Evolutionary conservation across 2,329 filamentous ascomycete species (phyloP).

Genomic region (Sporothrix humicola): DNA sequence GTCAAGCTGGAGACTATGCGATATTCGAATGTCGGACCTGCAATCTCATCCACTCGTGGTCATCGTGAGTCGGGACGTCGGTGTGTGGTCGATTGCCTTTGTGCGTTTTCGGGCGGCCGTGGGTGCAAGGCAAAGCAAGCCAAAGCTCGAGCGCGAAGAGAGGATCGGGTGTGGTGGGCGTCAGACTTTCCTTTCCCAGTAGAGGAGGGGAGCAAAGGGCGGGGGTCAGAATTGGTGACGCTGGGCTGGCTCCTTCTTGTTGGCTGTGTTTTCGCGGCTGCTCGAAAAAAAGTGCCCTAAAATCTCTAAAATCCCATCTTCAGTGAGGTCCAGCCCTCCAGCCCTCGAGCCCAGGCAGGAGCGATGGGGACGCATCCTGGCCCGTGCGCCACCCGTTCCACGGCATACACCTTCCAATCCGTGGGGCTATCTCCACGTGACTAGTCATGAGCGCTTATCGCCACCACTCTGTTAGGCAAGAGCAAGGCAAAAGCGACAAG

Average conservation of each 20-base stretch:
- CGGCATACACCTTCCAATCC: neutral
- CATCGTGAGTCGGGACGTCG: conserved; percentile 22
- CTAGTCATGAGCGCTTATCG: conserved; percentile 26
- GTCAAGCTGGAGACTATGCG: neutral
- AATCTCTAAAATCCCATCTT: neutral
- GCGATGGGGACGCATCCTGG: conserved; percentile 19
- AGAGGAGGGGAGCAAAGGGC: conserved; percentile 23
- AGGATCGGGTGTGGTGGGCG: conserved; percentile 22
- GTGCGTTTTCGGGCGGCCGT: neutral
- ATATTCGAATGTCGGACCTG: neutral
- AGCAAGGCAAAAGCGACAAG: neutral
- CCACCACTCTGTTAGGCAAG: neutral
- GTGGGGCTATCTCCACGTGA: conserved; percentile 30
- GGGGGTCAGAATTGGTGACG: conserved; percentile 5
- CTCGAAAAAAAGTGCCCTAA: conserved; percentile 14
- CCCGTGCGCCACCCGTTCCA: conserved; percentile 25
- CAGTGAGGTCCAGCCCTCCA: conserved; percentile 6
- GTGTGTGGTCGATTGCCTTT: conserved; percentile 10
- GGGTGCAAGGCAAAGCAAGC: neutral
- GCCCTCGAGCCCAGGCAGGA: neutral
- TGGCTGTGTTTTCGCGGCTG: conserved; percentile 21
- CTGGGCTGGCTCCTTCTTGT: neutral
- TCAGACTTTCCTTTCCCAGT: neutral
- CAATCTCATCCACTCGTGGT: conserved; percentile 6
- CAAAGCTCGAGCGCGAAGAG: conserved; percentile 25